Evolutionary conservation across 176 grass and related monocot genomes (phyloP).

Genomic region (Oryza meridionalis): DNA sequence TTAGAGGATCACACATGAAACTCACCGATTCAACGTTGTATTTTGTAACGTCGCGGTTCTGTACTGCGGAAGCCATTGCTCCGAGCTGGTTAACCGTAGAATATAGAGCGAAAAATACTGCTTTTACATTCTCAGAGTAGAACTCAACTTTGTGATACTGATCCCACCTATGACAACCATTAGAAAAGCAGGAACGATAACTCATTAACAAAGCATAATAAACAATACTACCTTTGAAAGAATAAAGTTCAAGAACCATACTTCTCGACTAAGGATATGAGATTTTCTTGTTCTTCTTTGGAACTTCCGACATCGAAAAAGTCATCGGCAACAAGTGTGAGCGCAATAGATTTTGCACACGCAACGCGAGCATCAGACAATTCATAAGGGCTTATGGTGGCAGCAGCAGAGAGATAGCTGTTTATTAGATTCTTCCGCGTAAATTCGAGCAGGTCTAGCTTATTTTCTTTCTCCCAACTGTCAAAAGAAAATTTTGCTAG

Average conservation of each 20-base stretch:
- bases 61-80: constrained; percentile 45
- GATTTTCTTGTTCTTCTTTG: constrained; percentile 70
- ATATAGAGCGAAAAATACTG: constrained; percentile 62
- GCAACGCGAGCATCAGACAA: constrained; percentile 59
- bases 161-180: constrained; percentile 56
- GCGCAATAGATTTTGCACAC: constrained; percentile 63
- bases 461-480: constrained; percentile 77
- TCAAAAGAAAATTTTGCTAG: not conserved
- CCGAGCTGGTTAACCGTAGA: constrained; percentile 60
- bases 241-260: constrained; percentile 24
- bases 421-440: constrained; percentile 66
- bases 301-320: constrained; percentile 83
- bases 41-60: constrained; percentile 51
- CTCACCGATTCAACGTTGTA: constrained; percentile 67
- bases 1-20: not conserved
- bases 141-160: constrained; percentile 42
- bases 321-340: constrained; percentile 70
- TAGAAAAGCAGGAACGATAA: not conserved
- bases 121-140: constrained; percentile 64
- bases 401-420: constrained; percentile 69
- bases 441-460: constrained; percentile 67
- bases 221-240: not conserved
- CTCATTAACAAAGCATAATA: too few relatives aligned
- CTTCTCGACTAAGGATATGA: constrained; percentile 65
- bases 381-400: constrained; percentile 58